Conservation (phyloP, 1,139 yeast genomes). For the Chernovozyma aurita region DNA sequence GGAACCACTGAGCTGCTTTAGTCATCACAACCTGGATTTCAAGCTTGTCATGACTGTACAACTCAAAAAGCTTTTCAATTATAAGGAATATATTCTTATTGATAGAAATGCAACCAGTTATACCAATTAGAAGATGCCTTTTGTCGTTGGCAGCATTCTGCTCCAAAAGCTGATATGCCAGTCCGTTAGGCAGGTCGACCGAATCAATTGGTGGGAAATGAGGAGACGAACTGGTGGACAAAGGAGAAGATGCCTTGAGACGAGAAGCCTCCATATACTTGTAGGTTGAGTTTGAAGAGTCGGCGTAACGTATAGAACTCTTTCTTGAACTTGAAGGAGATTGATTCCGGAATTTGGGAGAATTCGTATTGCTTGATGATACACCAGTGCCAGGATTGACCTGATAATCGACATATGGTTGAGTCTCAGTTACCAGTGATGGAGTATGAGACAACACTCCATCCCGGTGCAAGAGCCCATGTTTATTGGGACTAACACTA, state of each 20-base stretch:
- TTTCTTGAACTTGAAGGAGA: neutral
- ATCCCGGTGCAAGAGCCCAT: slow-evolving; percentile 13
- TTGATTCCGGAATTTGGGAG: neutral
- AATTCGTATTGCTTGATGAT: slow-evolving; percentile 1
- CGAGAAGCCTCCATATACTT: neutral
- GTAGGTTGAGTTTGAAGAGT: neutral
- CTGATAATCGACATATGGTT: neutral
- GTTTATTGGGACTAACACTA: slow-evolving; percentile 20
- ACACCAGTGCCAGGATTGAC: neutral
- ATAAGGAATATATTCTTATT: slow-evolving; percentile 22
- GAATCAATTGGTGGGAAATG: neutral
- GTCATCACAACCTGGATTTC: slow-evolving; percentile 27
- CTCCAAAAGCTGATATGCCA: neutral
- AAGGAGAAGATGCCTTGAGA: neutral
- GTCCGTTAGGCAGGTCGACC: neutral
- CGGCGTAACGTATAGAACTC: neutral
- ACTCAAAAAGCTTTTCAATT: slow-evolving; percentile 24
- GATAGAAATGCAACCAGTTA: slow-evolving; percentile 26
- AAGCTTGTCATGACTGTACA: slow-evolving; percentile 19
- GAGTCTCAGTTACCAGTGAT: neutral
- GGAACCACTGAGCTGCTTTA: slow-evolving; percentile 24
- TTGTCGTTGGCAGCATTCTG: slow-evolving; percentile 11
- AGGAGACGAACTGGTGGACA: slow-evolving; percentile 3
- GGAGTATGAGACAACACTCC: slow-evolving; percentile 3
- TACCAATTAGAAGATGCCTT: slow-evolving; percentile 23